Evolutionary conservation across 2,329 filamentous ascomycete genomes (phyloP), one percentile per base, ranked within the genome.

Genomic region (Aquanectria penicillioides): DNA sequence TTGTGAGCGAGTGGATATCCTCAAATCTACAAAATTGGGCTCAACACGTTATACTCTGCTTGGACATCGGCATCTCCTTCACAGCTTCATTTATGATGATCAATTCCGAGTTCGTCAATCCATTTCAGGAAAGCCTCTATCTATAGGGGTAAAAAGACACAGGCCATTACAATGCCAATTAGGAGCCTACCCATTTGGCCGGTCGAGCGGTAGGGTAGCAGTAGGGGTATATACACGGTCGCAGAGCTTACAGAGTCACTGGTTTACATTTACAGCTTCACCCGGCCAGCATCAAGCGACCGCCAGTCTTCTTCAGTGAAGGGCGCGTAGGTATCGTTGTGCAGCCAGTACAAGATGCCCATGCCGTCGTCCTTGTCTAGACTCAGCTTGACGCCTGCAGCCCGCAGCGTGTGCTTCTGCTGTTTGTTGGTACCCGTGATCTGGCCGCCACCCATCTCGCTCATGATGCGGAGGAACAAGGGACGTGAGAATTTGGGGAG

Each of bases 341-440:
- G 84, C 13, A 93, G 77, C 89, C 91, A 94, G 68, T 79, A 89
- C 40, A 90, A 29, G 31, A 77, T 73, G 20, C 86, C 84, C 4
- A 67, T 73, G 2, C n/a, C n/a, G n/a, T n/a, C n/a, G n/a, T 83
- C 78, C 67, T 85, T 85, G 1, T 59, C 59, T 10, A 53, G 25
- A 4, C 70, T 75, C 0, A 89, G 90, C 68, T 92, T 85, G 0
- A 94, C 91, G 1, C 93, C 93, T 62, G 94, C 84, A 2, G 82
- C 80, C n/a, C 92, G 81, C 63, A 97, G 73, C 0, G 80, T 76
- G 62, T 90, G 86, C 76, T 97, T 97, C 77, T 94, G 90, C 78
- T 96, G 91, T 81, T 97, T 97, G 70, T 93, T 91, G 43, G 93
- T 97, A 0, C 93, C 92, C 5, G 93, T 97, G 1, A 86, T 82